A percentile compares a stretch with the other conserved stretches of the same genome.
These are phyloP conservation scores for Boletus tomentosulus DNA, from an alignment of 768 basidiomycete species.

Conservation along the genomic window DNA sequence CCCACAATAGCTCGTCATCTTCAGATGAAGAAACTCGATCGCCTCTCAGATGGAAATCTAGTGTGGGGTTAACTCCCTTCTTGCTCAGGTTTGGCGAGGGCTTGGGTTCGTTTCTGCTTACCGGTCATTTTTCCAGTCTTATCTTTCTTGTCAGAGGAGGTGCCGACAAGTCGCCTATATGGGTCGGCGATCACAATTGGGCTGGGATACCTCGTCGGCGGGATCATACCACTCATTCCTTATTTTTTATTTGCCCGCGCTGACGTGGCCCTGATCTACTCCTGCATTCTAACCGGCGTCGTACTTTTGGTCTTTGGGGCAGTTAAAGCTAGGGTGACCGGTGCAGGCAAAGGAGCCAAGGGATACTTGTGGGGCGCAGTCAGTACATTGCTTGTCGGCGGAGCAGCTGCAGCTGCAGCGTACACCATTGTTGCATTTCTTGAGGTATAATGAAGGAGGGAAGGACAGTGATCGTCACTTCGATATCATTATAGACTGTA, in stretches of 20 bases:
- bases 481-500: neutral
- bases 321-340: constrained; percentile 84
- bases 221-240: constrained; percentile 86
- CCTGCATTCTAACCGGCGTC: constrained; percentile 75
- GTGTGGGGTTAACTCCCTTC: constrained; percentile 89
- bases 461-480: neutral
- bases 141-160: constrained; percentile 59
- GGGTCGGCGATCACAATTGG: constrained; percentile 94
- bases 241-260: constrained; percentile 86
- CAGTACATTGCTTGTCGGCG: constrained; percentile 85
- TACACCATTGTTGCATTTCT: constrained; percentile 54
- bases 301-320: constrained; percentile 88
- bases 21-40: constrained; percentile 52
- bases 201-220: constrained; percentile 89
- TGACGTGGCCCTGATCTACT: constrained; percentile 64
- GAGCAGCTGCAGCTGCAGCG: constrained; percentile 78
- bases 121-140: neutral
- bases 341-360: constrained; percentile 58
- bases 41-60: constrained; percentile 60
- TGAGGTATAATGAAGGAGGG: constrained; percentile 27
- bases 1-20: constrained; percentile 12
- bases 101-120: constrained; percentile 50
- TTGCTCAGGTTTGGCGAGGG: constrained; percentile 96
- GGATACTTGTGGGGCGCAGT: constrained; percentile 87
- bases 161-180: constrained; percentile 80